These are phyloP conservation scores for Fusarium palustre DNA, from an alignment of 2,329 filamentous ascomycete species.

Conservation along the genomic window DNA sequence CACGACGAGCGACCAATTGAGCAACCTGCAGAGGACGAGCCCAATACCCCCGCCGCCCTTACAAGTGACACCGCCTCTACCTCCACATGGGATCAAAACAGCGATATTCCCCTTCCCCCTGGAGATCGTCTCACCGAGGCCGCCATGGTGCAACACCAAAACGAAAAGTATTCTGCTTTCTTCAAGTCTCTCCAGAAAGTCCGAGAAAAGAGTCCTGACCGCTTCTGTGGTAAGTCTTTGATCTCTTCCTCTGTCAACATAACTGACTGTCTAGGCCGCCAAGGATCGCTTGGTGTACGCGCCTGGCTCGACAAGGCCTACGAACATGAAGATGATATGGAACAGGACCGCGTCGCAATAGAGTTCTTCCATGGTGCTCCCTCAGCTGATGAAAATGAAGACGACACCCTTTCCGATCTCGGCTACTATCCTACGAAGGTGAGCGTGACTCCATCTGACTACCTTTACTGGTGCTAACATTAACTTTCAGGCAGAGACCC, in stretches of 20 bases:
- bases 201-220: neutral
- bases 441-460: neutral
- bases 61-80: neutral
- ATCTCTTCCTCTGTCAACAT: neutral
- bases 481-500: neutral
- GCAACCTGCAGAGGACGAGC: neutral
- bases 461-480: neutral
- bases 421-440: neutral
- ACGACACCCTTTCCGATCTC: neutral
- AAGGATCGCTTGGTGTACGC: neutral
- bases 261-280: slow-evolving; percentile 5
- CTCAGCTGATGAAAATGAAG: neutral
- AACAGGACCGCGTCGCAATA: neutral
- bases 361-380: neutral
- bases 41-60: neutral
- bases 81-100: neutral
- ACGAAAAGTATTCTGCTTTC: neutral
- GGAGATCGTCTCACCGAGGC: neutral
- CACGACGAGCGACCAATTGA: neutral
- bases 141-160: neutral
- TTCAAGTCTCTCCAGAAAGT: slow-evolving; percentile 1
- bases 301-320: neutral
- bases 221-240: slow-evolving; percentile 2
- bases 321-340: neutral
- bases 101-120: neutral